Evolutionary conservation across 1,284 basidiomycete genomes (phyloP).

Genomic region (Ustilago xerochloae): DNA sequence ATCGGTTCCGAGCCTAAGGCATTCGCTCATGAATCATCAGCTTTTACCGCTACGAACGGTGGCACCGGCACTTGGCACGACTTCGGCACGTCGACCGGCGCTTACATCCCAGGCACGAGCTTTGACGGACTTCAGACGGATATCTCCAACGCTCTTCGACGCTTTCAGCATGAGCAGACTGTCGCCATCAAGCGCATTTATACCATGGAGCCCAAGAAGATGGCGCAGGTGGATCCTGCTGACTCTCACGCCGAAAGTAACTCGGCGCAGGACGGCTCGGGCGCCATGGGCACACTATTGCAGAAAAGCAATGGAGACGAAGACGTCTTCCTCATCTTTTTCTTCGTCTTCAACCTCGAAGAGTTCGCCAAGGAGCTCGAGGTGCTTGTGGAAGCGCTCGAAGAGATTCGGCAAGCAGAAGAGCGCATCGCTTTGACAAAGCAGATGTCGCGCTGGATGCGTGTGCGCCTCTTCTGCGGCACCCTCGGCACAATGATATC

Average conservation of each 20-base stretch:
- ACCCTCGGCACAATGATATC: constrained; percentile 20
- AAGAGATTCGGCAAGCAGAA: constrained; percentile 43
- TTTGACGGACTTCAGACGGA: constrained; percentile 51
- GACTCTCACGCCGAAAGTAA: neutral
- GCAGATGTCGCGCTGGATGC: constrained; percentile 40
- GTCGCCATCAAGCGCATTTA: constrained; percentile 62
- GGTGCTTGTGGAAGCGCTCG: constrained; percentile 49
- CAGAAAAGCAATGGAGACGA: constrained; percentile 51
- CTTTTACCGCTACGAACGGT: constrained; percentile 2
- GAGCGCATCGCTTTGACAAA: constrained; percentile 44
- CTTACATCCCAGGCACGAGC: constrained; percentile 31
- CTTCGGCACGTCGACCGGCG: constrained; percentile 16
- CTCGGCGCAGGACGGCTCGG: neutral
- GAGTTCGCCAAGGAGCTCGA: constrained; percentile 59
- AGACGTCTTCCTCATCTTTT: constrained; percentile 62
- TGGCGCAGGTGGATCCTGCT: constrained; percentile 4
- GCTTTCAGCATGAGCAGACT: constrained; percentile 62
- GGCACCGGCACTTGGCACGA: constrained; percentile 30
- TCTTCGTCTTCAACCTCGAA: constrained; percentile 64
- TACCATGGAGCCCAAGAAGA: constrained; percentile 56
- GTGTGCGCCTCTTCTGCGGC: constrained; percentile 18
- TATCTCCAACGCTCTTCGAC: constrained; percentile 43
- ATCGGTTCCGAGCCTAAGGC: constrained; percentile 3
- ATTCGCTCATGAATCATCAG: constrained; percentile 2
- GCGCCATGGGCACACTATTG: constrained; percentile 4